Conservation (phyloP, 805 yeast genomes). For the Lipomyces mesembrius region DNA sequence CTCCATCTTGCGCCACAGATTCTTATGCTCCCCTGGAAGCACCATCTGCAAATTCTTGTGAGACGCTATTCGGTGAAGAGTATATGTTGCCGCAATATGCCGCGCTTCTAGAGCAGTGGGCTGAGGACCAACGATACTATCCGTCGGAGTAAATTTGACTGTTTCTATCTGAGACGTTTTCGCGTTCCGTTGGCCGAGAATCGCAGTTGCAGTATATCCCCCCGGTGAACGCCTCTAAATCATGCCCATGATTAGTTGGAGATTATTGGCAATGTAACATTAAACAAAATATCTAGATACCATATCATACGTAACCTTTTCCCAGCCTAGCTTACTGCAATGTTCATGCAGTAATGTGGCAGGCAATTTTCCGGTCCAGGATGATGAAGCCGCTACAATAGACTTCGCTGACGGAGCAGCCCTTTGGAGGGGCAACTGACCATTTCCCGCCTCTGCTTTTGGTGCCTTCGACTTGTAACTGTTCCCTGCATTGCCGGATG, state of each 20-base stretch:
- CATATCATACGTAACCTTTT: slow-evolving; percentile 79
- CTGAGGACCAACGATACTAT: slow-evolving; percentile 62
- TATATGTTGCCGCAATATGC: slow-evolving; percentile 87
- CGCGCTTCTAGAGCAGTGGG: slow-evolving; percentile 88
- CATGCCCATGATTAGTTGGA: slow-evolving; percentile 5
- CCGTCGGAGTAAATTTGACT: slow-evolving; percentile 59
- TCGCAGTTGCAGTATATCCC: slow-evolving; percentile 70
- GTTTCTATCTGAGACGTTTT: slow-evolving; percentile 71
- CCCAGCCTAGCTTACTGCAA: slow-evolving; percentile 89
- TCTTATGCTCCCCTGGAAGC: slow-evolving; percentile 79
- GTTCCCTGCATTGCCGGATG: slow-evolving; percentile 36
- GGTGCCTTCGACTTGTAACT: slow-evolving; percentile 19
- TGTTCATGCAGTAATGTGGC: slow-evolving; percentile 83
- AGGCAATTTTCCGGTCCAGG: slow-evolving; percentile 96
- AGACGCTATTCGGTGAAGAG: slow-evolving; percentile 74
- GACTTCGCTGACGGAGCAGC: slow-evolving; percentile 37
- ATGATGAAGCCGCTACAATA: slow-evolving; percentile 66
- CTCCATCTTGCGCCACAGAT: slow-evolving; percentile 77
- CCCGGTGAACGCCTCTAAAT: slow-evolving; percentile 48
- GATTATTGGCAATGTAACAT: slow-evolving; percentile 13
- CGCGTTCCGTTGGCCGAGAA: slow-evolving; percentile 74
- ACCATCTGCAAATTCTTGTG: slow-evolving; percentile 86
- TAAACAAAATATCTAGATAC: slow-evolving; percentile 41
- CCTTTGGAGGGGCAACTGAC: slow-evolving; percentile 27
- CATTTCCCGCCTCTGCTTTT: slow-evolving; percentile 9